A percentile compares a stretch with the other conserved stretches of the same genome.
These are phyloP conservation scores for Torulaspora delbrueckii DNA, from an alignment of 805 yeast species.

Conservation along the genomic window DNA sequence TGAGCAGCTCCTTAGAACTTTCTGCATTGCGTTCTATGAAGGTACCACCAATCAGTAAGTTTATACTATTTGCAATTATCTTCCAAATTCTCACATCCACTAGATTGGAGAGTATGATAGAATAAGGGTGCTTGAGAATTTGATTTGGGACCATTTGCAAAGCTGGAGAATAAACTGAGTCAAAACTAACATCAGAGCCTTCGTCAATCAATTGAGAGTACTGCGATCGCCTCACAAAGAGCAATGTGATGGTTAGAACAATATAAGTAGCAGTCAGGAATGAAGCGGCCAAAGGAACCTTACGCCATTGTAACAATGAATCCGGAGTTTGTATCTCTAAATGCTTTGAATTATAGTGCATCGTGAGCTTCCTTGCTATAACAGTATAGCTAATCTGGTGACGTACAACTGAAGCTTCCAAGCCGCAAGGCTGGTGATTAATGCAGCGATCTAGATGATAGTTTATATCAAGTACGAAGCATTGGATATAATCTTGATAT, in stretches of 20 bases:
- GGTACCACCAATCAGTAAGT: constrained; percentile 53
- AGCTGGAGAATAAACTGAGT: constrained; percentile 47
- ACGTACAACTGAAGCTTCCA: background rate
- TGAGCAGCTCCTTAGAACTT: constrained; percentile 42
- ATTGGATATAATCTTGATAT: no score
- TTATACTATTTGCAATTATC: constrained; percentile 44
- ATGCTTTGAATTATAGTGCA: constrained; percentile 17
- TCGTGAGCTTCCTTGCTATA: background rate
- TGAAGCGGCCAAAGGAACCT: constrained; percentile 46
- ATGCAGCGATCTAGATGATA: no score
- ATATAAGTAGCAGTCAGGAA: constrained; percentile 40
- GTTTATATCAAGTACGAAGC: background rate
- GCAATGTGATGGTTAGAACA: constrained; percentile 39
- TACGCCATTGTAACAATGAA: constrained; percentile 14
- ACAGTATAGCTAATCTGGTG: background rate
- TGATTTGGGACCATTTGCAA: constrained; percentile 61
- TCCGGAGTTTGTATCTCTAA: constrained; percentile 24
- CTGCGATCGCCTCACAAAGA: constrained; percentile 39
- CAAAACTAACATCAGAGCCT: constrained; percentile 31
- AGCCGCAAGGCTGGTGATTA: background rate
- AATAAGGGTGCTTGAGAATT: constrained; percentile 58
- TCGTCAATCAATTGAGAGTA: constrained; percentile 22
- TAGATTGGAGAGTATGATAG: constrained; percentile 56
- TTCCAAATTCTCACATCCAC: constrained; percentile 51
- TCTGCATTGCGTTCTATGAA: constrained; percentile 69